Base-by-base conservation (phyloP, 2,329 filamentous ascomycete genomes). In the Talaromyces sp. region DNA sequence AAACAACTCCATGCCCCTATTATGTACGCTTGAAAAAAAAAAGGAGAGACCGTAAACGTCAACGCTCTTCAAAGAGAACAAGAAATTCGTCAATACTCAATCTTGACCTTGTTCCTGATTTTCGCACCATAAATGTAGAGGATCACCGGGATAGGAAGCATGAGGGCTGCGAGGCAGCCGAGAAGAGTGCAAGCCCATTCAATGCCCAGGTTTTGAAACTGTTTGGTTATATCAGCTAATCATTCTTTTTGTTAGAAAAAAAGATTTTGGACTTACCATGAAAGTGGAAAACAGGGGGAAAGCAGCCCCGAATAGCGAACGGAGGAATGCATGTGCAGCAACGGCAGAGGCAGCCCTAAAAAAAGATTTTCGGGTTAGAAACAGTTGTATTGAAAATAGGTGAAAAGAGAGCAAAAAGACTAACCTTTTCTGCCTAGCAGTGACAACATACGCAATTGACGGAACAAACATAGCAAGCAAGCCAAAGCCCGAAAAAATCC, bases 301-400 rank as follows among this genome's bases (percentile, higher is more conserved):
- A 9, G 67, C 70, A 19, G 74, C 73, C 0, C 72, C 75, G 17
- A 69, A 66, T 11, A 71, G 57, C 7, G 74, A 77, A 15, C 80
- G 75, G n/a, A 81, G 68, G 62, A 82, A 78, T 4, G 76, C 81
- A 63, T 82, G 81, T 0, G 82, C 81, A 0, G 83, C 82, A 59
- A 84, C 78, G 2, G 82, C 84, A 19, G 80, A 83, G 0, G 84
- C 84, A 0, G 80, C 86, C 85, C 67, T 84, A 89, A 53, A 86
- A 86, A 81, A 65, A 85, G 76, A n/a, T n/a, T 0, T 84, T 83
- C 72, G 87, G 86, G 70, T 89, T 88, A 61, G 87, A 85, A 7
- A 10, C 86, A 77, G 70, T 83, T 83, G 77, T 67, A 85, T 88
- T 17, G 27, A 19, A 1, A 53, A 17, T 32, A 17, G 30, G 22